These are phyloP conservation scores for Cardamine occulta DNA, from an alignment of 345 rosid genomes.

Conservation along the genomic window DNA sequence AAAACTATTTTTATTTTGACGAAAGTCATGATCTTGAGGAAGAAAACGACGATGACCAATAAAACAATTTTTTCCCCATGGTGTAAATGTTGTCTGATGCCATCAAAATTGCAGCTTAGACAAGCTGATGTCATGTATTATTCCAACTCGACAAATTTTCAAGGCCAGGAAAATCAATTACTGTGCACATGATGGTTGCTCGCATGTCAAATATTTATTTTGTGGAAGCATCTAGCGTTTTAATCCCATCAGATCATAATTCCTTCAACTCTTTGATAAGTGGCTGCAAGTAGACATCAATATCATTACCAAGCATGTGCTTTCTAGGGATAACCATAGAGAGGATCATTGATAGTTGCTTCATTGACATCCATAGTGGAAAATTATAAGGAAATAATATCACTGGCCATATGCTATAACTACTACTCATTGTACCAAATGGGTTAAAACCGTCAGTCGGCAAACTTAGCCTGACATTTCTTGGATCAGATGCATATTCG, in stretches of 20 bases:
- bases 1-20: background rate
- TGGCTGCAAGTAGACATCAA: background rate
- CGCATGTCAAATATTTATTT: background rate
- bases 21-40: background rate
- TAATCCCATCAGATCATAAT: too few species aligned
- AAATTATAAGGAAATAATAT: slow-evolving; percentile 6
- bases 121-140: background rate
- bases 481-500: background rate
- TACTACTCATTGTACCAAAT: background rate
- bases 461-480: background rate
- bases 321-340: slow-evolving; percentile 3
- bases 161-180: background rate
- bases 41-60: slow-evolving; percentile 1
- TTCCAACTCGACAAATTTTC: background rate
- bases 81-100: background rate
- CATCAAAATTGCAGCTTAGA: background rate
- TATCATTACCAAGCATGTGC: background rate
- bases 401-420: background rate
- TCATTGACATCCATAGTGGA: background rate
- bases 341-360: background rate
- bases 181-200: background rate
- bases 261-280: too few species aligned
- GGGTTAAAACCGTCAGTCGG: background rate
- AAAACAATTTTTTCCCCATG: background rate
- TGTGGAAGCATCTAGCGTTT: background rate